Percentiles rank a stretch among this genome's conserved stretches.
Evolutionary conservation across 139 green algal genomes (phyloP).

Genomic region (Eudorina sp.): DNA sequence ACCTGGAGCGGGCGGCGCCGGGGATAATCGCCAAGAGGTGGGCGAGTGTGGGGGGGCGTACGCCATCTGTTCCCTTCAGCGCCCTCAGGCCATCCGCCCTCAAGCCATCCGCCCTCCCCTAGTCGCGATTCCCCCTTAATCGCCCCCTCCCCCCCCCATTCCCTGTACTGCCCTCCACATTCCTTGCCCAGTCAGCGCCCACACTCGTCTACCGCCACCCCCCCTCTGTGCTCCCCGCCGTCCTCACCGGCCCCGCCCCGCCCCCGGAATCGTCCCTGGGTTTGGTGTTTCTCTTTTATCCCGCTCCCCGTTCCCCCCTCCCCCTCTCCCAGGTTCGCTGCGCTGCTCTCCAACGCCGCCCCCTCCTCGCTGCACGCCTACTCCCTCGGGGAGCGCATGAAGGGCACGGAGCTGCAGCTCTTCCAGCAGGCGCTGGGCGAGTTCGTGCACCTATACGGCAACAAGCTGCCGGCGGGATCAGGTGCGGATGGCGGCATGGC

Average conservation of each 20-base stretch:
- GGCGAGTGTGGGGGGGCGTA: neutral
- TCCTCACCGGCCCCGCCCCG: too few species aligned
- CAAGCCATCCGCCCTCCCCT: too few species aligned
- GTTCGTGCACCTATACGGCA: slow-evolving; percentile 43
- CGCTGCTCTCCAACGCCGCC: neutral
- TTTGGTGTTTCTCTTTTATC: too few species aligned
- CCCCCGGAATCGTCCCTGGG: too few species aligned
- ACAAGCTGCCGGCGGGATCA: neutral
- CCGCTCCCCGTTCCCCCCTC: neutral
- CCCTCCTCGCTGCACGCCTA: neutral
- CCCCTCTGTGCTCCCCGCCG: too few species aligned
- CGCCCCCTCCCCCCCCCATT: too few species aligned
- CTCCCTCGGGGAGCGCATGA: neutral
- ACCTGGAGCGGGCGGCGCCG: slow-evolving; percentile 11
- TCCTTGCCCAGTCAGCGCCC: too few species aligned
- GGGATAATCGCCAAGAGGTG: slow-evolving; percentile 18
- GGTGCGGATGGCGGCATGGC: neutral
- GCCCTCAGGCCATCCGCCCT: too few species aligned
- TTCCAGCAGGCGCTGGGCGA: slow-evolving; percentile 15
- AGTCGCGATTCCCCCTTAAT: too few species aligned
- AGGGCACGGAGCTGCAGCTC: neutral
- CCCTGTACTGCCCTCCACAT: too few species aligned
- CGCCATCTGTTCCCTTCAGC: too few species aligned
- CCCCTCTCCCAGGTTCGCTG: neutral
- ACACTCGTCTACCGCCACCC: too few species aligned